Conservation (phyloP, 2,329 filamentous ascomycete genomes). For the Cercospora zeae-maydis region DNA sequence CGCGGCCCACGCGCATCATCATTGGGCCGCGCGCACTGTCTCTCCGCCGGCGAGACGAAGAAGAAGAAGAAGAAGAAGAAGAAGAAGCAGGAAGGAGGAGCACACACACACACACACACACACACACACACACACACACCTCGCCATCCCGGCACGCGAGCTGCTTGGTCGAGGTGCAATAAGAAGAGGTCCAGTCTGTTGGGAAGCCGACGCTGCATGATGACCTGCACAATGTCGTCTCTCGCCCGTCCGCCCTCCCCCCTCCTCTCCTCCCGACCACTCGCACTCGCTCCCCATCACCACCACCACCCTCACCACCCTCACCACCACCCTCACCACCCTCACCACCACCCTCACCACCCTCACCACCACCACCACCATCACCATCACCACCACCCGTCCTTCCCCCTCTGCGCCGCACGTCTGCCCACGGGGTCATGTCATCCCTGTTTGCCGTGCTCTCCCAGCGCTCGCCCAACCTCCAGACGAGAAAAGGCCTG, state of each 20-base stretch:
- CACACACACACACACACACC: no score
- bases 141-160: constrained; percentile 20
- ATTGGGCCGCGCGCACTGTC: no score
- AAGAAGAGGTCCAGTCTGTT: constrained; percentile 18
- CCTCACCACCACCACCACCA: not conserved
- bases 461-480: constrained; percentile 47
- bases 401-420: no score
- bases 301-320: no score
- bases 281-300: not conserved
- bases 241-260: not conserved
- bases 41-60: no score
- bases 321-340: no score
- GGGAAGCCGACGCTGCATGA: constrained; percentile 21
- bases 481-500: constrained; percentile 65
- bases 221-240: constrained; percentile 20
- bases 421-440: constrained; percentile 36
- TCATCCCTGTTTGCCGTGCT: constrained; percentile 45
- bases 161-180: constrained; percentile 13
- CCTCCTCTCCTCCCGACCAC: constrained; percentile 13
- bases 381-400: no score
- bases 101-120: no score
- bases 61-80: no score
- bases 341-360: no score
- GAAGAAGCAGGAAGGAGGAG: no score
- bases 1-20: no score